A percentile compares a stretch with the other conserved stretches of the same genome.
Conservation (phyloP, 2,329 filamentous ascomycete genomes). For the Aspergillus pseudotamarii region DNA sequence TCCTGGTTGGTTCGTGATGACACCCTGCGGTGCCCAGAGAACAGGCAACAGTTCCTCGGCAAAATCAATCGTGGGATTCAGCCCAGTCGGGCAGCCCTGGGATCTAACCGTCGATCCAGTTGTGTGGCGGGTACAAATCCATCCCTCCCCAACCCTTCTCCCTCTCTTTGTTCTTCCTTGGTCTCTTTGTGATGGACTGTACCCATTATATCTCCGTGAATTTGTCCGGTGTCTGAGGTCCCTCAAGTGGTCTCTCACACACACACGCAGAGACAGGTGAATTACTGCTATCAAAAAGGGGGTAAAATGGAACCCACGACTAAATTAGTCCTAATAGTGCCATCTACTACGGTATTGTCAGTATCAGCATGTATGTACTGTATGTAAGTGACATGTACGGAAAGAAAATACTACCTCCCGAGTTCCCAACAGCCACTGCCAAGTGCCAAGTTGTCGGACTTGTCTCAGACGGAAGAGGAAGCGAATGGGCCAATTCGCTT, state of each 20-base stretch:
- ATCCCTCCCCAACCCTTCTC: background rate
- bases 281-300: background rate
- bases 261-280: background rate
- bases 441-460: background rate
- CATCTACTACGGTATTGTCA: background rate
- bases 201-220: background rate
- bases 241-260: background rate
- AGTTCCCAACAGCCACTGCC: background rate
- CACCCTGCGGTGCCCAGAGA: background rate
- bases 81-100: conserved; percentile 1
- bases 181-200: background rate
- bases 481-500: background rate
- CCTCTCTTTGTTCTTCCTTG: background rate
- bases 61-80: background rate
- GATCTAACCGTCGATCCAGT: background rate
- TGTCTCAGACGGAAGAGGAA: background rate
- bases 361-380: background rate
- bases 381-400: background rate
- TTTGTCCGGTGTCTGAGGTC: background rate
- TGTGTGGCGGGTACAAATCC: background rate
- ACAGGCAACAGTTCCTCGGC: conserved; percentile 3
- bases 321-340: background rate
- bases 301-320: background rate
- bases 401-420: background rate
- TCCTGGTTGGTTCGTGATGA: background rate